phyloP scores from a whole-genome alignment of 176 grass and related monocot genomes.

The Musa beccarii region DNA sequence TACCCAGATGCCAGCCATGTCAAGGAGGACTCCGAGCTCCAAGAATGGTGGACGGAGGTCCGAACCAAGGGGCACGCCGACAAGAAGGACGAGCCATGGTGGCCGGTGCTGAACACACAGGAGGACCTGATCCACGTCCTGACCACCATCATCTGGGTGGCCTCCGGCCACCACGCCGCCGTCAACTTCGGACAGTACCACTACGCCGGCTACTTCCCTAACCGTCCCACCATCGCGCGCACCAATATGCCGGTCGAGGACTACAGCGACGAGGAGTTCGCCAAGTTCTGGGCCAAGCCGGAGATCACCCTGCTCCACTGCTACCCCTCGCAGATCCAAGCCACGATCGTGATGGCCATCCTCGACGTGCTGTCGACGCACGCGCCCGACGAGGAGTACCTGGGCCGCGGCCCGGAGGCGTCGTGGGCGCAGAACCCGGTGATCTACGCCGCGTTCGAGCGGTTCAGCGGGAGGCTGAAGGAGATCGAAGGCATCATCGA shows the following conservation, averaged over 20 bases:
- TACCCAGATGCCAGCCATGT: slow-evolving; percentile 41
- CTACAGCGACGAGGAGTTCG: slow-evolving; percentile 14
- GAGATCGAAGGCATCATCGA: slow-evolving; percentile 72
- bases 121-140: slow-evolving; percentile 40
- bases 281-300: slow-evolving; percentile 37
- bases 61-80: slow-evolving; percentile 69
- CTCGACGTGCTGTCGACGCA: slow-evolving; percentile 73
- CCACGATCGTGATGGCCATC: slow-evolving; percentile 52
- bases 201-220: slow-evolving; percentile 79
- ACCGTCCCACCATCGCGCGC: slow-evolving; percentile 54
- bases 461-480: slow-evolving; percentile 59
- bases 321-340: slow-evolving; percentile 65
- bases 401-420: slow-evolving; percentile 43
- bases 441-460: slow-evolving; percentile 65
- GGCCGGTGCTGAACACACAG: slow-evolving; percentile 38
- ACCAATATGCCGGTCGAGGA: slow-evolving; percentile 73
- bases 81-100: slow-evolving; percentile 95
- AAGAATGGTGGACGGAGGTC: slow-evolving; percentile 74
- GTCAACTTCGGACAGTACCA: slow-evolving; percentile 93
- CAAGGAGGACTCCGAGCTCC: slow-evolving; percentile 44
- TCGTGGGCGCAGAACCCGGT: slow-evolving; percentile 47
- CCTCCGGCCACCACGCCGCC: slow-evolving; percentile 69
- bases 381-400: slow-evolving; percentile 86
- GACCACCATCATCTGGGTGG: slow-evolving; percentile 77
- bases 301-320: slow-evolving; percentile 43